phyloP scores from a whole-genome alignment of 805 yeast genomes.

The Isabelozyma heimii region DNA sequence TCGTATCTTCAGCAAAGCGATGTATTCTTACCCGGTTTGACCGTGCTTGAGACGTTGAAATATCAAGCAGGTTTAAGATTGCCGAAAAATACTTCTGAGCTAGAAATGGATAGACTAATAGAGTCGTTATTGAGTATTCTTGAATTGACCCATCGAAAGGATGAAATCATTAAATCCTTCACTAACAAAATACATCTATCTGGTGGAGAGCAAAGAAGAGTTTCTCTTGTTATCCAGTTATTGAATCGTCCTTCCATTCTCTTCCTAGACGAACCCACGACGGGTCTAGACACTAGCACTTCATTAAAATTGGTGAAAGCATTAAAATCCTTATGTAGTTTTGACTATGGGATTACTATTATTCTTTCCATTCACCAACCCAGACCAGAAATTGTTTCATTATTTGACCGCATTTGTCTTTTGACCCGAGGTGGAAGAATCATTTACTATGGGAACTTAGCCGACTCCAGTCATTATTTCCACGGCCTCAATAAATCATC shows the following conservation, averaged over 20 bases:
- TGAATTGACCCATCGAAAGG: constrained; percentile 62
- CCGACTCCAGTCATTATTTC: constrained; percentile 52
- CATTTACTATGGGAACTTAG: constrained; percentile 43
- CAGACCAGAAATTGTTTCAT: constrained; percentile 65
- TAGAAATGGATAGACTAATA: constrained; percentile 49
- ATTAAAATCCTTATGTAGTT: constrained; percentile 45
- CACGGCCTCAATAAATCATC: constrained; percentile 13
- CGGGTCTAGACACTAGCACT: constrained; percentile 79
- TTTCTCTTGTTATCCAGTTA: constrained; percentile 75
- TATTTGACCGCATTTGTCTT: constrained; percentile 67
- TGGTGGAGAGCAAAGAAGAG: constrained; percentile 82
- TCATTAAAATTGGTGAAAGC: constrained; percentile 64
- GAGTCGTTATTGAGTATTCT: constrained; percentile 60
- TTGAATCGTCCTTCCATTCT: constrained; percentile 72
- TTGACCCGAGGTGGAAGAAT: constrained; percentile 58
- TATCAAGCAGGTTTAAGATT: constrained; percentile 73
- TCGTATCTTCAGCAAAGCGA: constrained; percentile 81
- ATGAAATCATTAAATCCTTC: constrained; percentile 53
- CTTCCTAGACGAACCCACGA: constrained; percentile 85
- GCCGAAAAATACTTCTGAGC: constrained; percentile 41
- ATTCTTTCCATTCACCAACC: constrained; percentile 84
- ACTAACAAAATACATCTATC: constrained; percentile 59
- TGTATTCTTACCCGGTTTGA: constrained; percentile 64
- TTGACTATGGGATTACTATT: constrained; percentile 63
- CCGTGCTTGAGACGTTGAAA: constrained; percentile 66